Base-by-base conservation (phyloP, 2,329 filamentous ascomycete genomes). In the Epichloe elymi region DNA sequence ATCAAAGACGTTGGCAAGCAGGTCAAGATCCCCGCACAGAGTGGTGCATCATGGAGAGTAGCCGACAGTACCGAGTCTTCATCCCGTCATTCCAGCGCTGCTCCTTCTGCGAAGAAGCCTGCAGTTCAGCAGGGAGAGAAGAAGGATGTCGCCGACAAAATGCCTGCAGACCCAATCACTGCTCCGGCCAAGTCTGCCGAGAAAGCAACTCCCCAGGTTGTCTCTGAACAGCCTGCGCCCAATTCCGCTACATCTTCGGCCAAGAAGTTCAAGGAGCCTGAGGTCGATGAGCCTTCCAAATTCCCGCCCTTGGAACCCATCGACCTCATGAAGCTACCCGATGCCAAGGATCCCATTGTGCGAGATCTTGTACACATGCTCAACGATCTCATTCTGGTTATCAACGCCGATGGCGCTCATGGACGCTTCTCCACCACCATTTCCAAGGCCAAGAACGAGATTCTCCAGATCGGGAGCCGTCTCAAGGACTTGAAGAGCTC, bases 291-390 rank as follows among this genome's bases (percentile, higher is more conserved):
- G 68, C 81, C 78, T 36, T 85, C 80, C 38, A 74, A 70, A 54
- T 78, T 78, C 63, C 80, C 79, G 50, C 78, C 83, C 42, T 71
- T 83, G 19, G 70, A 82, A 54, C 80, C 81, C 15, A 88, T 97
- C 58, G 87, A 95, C 63, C 81, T 89, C 54, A 72, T 96, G 53
- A 78, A 78, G 48, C 78, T 94, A 23, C 76, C 80, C 50, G 79
- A 88, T 60, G 88, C 86, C 49, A 80, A 83, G 53, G 91, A 97
- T 65, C 86, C 88, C 30, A 78, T 95, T 37, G 86, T 97, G 20
- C 89, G 96, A 68, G 88, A 97, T 61, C 75, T 98, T 5, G 88
- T 95, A 53, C 91, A 88, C 71, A 91, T 95, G 71, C 78, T 98
- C 60, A 98, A 98, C 70, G 88, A 95, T 67, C 85, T 98, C 60